Percentiles rank a stretch among this genome's conserved stretches.
Evolutionary conservation across 108 stramenopile species (phyloP).

Genomic region (Cyclotella atomus): DNA sequence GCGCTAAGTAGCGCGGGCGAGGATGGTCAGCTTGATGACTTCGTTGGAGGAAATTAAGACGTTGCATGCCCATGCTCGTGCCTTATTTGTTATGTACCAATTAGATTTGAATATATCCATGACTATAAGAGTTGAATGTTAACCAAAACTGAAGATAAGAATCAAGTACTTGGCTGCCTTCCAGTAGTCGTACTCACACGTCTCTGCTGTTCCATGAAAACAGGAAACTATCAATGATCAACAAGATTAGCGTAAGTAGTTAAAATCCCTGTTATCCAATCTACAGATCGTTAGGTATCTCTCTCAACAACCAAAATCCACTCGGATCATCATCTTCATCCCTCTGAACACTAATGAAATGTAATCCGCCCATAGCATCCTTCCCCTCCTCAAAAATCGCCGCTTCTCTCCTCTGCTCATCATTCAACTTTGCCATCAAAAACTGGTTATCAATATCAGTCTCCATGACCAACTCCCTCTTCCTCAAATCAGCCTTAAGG

Average conservation of each 20-base stretch:
- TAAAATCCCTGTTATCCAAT: too few relatives aligned
- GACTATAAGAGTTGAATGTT: too few relatives aligned
- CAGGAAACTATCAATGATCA: too few relatives aligned
- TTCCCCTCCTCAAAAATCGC: slow-evolving; percentile 93
- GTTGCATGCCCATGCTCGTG: not conserved
- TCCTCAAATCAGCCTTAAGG: slow-evolving; percentile 85
- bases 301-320: slow-evolving; percentile 95
- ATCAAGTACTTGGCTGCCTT: too few relatives aligned
- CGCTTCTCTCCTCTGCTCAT: slow-evolving; percentile 86
- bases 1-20: slow-evolving; percentile 7
- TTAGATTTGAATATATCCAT: not conserved
- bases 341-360: slow-evolving; percentile 92
- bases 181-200: too few relatives aligned
- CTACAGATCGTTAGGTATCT: slow-evolving; percentile 62
- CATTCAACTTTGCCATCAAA: slow-evolving; percentile 87
- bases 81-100: not conserved
- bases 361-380: slow-evolving; percentile 84
- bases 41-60: slow-evolving; percentile 20
- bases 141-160: too few relatives aligned
- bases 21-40: not conserved
- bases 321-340: slow-evolving; percentile 92
- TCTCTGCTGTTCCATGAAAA: too few relatives aligned
- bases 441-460: slow-evolving; percentile 95
- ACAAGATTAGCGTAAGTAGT: too few relatives aligned
- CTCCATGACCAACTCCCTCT: slow-evolving; percentile 90